Base-by-base conservation (phyloP, 768 basidiomycete species). In the Russula virescens region DNA sequence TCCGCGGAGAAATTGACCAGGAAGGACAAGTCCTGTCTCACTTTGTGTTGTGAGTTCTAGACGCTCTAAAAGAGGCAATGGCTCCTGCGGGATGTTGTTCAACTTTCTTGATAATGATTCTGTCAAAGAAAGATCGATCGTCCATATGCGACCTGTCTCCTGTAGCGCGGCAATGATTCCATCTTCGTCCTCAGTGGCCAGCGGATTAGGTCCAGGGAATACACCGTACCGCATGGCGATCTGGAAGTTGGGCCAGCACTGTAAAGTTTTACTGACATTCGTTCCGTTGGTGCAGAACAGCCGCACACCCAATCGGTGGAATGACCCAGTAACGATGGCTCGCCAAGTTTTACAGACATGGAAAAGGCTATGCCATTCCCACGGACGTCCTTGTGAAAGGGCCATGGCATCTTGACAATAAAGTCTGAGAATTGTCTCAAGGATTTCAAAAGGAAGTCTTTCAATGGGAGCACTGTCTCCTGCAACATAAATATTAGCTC, bases 271-370 rank as follows among this genome's bases (percentile, higher is more conserved):
- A n/a, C 14, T 25, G 25, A 55, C 54, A 23, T 53, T 38, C 8
- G 38, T 43, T 34, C 54, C 61, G 28, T 50, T 18, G 26, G 61
- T 56, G 28, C 54, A 62, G 28, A 55, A 35, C 8, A 56, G 54
- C 19, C 18, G 47, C 28, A 62, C 21, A 26, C 40, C 48, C n/a
- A 62, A 21, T 21, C 25, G 16, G 49, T 18, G 48, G 2, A 31
- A 23, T 7, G 31, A 25, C 0, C 7, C 5, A 13, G 56, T 7
- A 18, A 62, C 42, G 14, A 62, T 48, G 10, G 6, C 16, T 5
- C 48, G 54, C 55, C 61, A 62, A 3, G 1, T 55, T 50, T 5
- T 26, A 16, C 55, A 62, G 11, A 62, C 61, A 13, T 62, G 54
- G 16, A 26, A 21, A 25, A 56, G 53, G 3, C 28, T 43, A 21